A percentile compares a stretch with the other conserved stretches of the same genome.
phyloP scores from a whole-genome alignment of 2,329 filamentous ascomycete genomes.

The Stachybotrys echinatus region DNA sequence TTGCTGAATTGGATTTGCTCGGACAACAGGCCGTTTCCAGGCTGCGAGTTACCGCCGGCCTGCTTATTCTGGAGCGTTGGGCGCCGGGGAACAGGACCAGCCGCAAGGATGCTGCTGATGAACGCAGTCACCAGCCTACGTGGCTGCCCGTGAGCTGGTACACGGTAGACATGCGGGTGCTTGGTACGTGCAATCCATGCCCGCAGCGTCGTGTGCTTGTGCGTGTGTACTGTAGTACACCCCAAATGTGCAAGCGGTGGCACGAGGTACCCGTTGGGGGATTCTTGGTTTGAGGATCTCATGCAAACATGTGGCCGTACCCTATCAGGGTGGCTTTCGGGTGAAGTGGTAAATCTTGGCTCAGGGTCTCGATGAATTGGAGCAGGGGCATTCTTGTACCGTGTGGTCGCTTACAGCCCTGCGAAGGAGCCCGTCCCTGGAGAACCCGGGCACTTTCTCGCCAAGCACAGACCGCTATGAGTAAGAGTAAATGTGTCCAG shows the following conservation, averaged over 20 bases:
- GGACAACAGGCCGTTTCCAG: neutral
- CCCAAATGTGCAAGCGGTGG: neutral
- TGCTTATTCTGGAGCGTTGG: neutral
- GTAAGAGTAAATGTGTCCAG: neutral
- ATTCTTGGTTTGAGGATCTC: neutral
- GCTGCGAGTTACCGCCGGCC: neutral
- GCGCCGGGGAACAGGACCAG: neutral
- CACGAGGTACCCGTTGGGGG: neutral
- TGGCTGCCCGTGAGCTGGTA: neutral
- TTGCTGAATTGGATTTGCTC: neutral
- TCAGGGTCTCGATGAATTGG: neutral
- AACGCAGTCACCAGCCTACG: neutral
- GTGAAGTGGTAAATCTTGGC: neutral
- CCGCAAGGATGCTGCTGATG: neutral
- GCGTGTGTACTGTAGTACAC: neutral
- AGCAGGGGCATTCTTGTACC: neutral
- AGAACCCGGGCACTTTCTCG: neutral
- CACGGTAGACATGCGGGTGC: neutral
- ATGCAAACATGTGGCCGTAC: neutral
- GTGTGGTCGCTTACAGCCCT: neutral
- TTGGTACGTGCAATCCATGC: neutral
- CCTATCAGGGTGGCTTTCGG: neutral
- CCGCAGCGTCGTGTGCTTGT: neutral
- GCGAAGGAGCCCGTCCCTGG: neutral
- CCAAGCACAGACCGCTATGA: neutral